Conservation (phyloP, 2,329 filamentous ascomycete species). For the Mycocentrospora acerina region DNA sequence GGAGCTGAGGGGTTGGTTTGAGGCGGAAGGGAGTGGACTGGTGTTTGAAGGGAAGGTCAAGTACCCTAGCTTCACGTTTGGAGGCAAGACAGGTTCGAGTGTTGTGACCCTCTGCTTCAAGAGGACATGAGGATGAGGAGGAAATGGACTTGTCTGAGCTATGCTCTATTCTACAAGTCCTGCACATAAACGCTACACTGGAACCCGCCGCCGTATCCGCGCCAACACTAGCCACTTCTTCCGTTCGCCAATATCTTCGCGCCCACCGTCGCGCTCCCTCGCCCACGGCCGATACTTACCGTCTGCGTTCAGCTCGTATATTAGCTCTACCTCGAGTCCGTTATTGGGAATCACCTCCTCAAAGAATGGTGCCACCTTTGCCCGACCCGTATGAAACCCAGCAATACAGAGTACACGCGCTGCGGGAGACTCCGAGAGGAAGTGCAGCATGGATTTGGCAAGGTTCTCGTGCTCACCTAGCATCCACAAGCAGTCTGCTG, state of each 20-base stretch:
- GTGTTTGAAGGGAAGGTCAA: constrained; percentile 67
- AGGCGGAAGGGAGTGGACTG: constrained; percentile 59
- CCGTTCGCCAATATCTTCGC: constrained; percentile 61
- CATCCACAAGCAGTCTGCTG: constrained; percentile 77
- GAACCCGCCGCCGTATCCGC: constrained; percentile 26
- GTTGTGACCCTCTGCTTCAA: constrained; percentile 85
- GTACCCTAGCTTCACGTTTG: constrained; percentile 88
- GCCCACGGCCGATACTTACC: constrained; percentile 64
- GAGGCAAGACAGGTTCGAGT: constrained; percentile 82
- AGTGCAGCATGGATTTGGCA: constrained; percentile 62
- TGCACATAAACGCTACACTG: not conserved
- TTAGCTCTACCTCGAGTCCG: constrained; percentile 60
- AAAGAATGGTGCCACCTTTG: constrained; percentile 68
- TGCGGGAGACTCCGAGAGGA: constrained; percentile 51
- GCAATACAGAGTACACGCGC: constrained; percentile 66
- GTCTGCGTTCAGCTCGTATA: constrained; percentile 70
- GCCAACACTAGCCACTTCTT: constrained; percentile 72
- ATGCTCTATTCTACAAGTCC: too few relatives aligned
- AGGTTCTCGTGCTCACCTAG: constrained; percentile 70
- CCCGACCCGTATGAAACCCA: constrained; percentile 71
- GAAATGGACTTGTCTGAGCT: not conserved
- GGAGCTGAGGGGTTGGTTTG: constrained; percentile 82
- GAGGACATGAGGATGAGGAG: constrained; percentile 40
- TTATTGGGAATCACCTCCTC: constrained; percentile 52
- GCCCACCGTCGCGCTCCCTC: constrained; percentile 55